Evolutionary conservation across 208 protist genomes (phyloP).

Genomic region (Leishmania braziliensis): DNA sequence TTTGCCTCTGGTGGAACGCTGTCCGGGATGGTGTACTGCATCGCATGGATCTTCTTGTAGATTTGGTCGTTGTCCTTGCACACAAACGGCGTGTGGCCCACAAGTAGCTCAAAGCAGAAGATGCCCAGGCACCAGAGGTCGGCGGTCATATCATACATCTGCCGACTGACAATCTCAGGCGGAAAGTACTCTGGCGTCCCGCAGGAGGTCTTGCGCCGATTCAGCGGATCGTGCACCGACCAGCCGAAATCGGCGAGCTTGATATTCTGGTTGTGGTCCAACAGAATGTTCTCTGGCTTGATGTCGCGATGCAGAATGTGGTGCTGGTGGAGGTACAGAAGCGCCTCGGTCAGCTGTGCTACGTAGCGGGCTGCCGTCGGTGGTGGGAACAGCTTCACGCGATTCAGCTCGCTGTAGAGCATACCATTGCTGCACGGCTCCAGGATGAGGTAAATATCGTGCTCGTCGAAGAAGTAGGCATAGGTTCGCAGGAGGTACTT

Average conservation of each 20-base stretch:
- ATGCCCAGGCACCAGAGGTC: slow-evolving; percentile 98
- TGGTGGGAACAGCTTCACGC: slow-evolving; percentile 86
- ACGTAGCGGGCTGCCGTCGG: slow-evolving; percentile 92
- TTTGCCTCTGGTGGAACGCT: slow-evolving; percentile 85
- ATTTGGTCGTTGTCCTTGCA: slow-evolving; percentile 87
- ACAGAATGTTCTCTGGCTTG: slow-evolving; percentile 94
- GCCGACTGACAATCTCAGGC: slow-evolving; percentile 97
- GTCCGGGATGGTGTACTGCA: slow-evolving; percentile 90
- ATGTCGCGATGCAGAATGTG: slow-evolving; percentile 98
- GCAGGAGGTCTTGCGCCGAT: slow-evolving; percentile 94
- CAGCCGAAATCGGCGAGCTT: slow-evolving; percentile 99
- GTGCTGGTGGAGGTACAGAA: slow-evolving; percentile 97
- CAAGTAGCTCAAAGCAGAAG: slow-evolving; percentile 97
- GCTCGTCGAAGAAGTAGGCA: slow-evolving; percentile 98
- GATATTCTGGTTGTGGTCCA: slow-evolving; percentile 94
- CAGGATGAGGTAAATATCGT: slow-evolving; percentile 98
- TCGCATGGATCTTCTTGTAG: slow-evolving; percentile 90
- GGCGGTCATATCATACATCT: slow-evolving; percentile 87
- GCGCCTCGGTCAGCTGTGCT: slow-evolving; percentile 92
- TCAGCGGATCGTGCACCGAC: slow-evolving; percentile 96
- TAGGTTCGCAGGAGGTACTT: slow-evolving; percentile 98
- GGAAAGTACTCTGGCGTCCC: slow-evolving; percentile 99
- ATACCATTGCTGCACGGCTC: slow-evolving; percentile 98
- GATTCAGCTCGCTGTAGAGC: slow-evolving; percentile 97
- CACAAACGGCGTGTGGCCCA: slow-evolving; percentile 95